Conservation (phyloP, 306 rosid genomes). For the Trifolium subterraneum region DNA sequence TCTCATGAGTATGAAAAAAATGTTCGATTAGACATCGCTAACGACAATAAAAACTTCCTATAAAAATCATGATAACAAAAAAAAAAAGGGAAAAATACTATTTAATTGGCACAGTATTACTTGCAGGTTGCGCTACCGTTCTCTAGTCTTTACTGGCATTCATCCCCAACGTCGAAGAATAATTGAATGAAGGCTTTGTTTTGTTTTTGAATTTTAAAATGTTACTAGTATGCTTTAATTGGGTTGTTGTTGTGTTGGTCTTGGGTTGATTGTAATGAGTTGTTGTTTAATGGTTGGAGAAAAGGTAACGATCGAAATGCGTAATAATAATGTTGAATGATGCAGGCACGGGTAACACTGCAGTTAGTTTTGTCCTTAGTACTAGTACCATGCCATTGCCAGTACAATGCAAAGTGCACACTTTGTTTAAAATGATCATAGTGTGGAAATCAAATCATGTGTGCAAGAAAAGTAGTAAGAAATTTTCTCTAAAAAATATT, state of each 20-base stretch:
- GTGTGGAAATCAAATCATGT: conserved; percentile 7
- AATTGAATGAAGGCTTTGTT: conserved; percentile 22
- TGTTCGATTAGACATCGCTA: no score
- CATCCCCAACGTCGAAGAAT: conserved; percentile 37
- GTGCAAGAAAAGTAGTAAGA: no score
- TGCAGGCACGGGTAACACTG: conserved; percentile 13
- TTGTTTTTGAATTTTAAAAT: conserved; percentile 8
- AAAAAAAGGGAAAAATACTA: no score
- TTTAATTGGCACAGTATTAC: no score
- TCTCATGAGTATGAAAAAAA: no score
- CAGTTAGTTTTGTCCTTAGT: conserved; percentile 33
- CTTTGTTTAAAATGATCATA: conserved; percentile 36
- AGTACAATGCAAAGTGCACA: conserved; percentile 41
- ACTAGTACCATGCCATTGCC: background rate
- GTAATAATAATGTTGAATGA: no score
- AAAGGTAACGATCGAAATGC: no score
- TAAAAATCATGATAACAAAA: no score
- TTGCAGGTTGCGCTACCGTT: conserved; percentile 45
- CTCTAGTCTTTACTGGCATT: conserved; percentile 5
- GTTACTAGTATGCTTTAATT: background rate
- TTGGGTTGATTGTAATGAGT: no score
- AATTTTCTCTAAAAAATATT: no score
- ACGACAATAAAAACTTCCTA: no score
- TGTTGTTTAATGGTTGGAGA: no score
- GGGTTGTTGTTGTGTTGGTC: background rate